A percentile compares a stretch with the other conserved stretches of the same genome.
These are phyloP conservation scores for Triticum monococcum DNA, from an alignment of 176 grass and related monocot species.

Conservation along the genomic window DNA sequence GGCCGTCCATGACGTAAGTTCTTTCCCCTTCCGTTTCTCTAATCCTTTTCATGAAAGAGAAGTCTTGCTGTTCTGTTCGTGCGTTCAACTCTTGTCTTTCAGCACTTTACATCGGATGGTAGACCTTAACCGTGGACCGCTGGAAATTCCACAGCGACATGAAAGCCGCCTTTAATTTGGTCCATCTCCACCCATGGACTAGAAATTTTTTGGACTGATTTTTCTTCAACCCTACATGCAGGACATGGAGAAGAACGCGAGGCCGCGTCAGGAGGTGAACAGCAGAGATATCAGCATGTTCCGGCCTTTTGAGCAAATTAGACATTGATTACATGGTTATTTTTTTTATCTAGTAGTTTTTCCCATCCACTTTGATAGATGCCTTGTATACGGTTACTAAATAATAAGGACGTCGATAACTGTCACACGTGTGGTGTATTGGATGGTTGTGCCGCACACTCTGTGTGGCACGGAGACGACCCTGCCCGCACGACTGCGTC, in stretches of 20 bases:
- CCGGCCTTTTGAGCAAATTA: not conserved
- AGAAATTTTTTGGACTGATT: not conserved
- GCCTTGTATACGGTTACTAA: not conserved
- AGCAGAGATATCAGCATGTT: slow-evolving; percentile 46
- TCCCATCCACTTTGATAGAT: not conserved
- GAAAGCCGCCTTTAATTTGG: not conserved
- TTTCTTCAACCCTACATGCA: slow-evolving; percentile 1
- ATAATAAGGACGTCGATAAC: too few relatives aligned
- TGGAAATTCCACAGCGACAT: too few relatives aligned
- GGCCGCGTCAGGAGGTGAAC: slow-evolving; percentile 54
- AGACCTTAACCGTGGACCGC: too few relatives aligned
- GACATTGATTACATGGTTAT: not conserved
- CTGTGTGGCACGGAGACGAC: too few relatives aligned
- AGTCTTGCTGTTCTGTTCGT: not conserved
- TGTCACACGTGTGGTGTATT: too few relatives aligned
- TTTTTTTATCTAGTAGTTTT: not conserved
- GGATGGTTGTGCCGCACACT: too few relatives aligned
- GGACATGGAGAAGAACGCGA: slow-evolving; percentile 53
- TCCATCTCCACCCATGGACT: not conserved
- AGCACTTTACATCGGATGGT: too few relatives aligned
- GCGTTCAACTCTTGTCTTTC: too few relatives aligned
- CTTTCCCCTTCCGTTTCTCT: not conserved
- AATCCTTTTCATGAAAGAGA: not conserved
- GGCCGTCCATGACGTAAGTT: slow-evolving; percentile 71
- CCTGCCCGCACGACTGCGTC: too few relatives aligned